Percentiles rank a stretch among this genome's conserved stretches.
Conservation (phyloP, 345 rosid genomes). For the Angophora floribunda region DNA sequence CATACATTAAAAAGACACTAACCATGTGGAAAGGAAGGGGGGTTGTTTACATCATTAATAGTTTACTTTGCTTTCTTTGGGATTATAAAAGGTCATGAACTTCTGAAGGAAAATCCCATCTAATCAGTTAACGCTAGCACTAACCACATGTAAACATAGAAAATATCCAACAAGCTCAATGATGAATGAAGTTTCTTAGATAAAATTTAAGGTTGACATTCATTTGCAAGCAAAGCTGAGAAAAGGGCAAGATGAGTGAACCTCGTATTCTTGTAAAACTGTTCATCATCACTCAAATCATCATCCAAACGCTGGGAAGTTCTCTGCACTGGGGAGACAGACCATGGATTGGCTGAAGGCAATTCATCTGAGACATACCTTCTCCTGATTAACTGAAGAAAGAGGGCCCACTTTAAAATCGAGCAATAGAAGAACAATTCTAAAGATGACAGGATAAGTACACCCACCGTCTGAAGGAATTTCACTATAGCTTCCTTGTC, state of each 20-base stretch:
- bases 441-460: background rate
- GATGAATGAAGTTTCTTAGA: background rate
- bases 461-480: conserved; percentile 73
- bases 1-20: background rate
- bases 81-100: background rate
- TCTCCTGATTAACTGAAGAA: conserved; percentile 78
- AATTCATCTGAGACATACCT: conserved; percentile 85
- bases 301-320: conserved; percentile 71
- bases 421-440: background rate
- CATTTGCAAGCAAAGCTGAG: background rate
- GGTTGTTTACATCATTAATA: background rate
- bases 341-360: conserved; percentile 74
- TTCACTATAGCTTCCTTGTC: conserved; percentile 90
- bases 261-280: conserved; percentile 51
- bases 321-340: conserved; percentile 45
- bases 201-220: background rate
- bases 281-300: conserved; percentile 58
- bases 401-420: background rate
- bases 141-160: background rate
- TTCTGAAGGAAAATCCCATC: background rate
- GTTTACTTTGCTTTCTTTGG: background rate
- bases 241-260: conserved; percentile 1
- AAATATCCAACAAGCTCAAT: background rate
- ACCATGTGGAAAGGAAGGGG: background rate
- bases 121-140: background rate